These are phyloP conservation scores for Cladochytrium replicatum DNA, from an alignment of 192 early-diverging fungal species.

Conservation along the genomic window DNA sequence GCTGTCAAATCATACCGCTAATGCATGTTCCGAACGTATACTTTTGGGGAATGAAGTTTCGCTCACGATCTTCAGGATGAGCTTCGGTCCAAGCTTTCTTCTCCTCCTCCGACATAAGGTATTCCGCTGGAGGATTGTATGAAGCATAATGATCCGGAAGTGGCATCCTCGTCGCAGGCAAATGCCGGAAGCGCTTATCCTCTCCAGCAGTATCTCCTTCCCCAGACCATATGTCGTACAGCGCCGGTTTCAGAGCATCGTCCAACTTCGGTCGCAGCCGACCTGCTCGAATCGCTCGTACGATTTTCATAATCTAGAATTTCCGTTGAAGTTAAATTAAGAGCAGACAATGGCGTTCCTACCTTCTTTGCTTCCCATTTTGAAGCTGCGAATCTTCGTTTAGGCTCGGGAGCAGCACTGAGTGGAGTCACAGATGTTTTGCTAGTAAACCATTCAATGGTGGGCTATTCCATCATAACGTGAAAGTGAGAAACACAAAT, in stretches of 20 bases:
- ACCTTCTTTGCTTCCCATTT: constrained; percentile 86
- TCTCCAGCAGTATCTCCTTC: constrained; percentile 53
- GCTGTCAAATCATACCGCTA: neutral
- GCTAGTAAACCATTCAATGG: constrained; percentile 92
- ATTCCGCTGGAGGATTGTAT: constrained; percentile 95
- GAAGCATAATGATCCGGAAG: constrained; percentile 90
- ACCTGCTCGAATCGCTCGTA: constrained; percentile 86
- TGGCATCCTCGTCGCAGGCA: constrained; percentile 82
- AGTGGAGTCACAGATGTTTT: constrained; percentile 73
- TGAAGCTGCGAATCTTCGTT: constrained; percentile 92
- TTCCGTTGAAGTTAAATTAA: too few relatives aligned
- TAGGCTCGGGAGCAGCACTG: constrained; percentile 84
- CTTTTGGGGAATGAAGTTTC: constrained; percentile 59
- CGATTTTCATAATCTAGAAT: constrained; percentile 94
- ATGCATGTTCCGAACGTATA: constrained; percentile 22
- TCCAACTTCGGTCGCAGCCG: constrained; percentile 61
- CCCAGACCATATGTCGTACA: constrained; percentile 84
- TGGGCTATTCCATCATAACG: constrained; percentile 38
- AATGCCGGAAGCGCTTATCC: constrained; percentile 56
- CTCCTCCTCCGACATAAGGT: constrained; percentile 77
- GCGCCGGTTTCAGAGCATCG: constrained; percentile 53
- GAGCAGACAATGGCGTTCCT: too few relatives aligned
- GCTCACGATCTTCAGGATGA: constrained; percentile 67
- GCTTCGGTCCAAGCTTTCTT: constrained; percentile 62
- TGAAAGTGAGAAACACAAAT: too few relatives aligned